Conservation (phyloP, 2,329 filamentous ascomycete genomes). For the Lasiodiplodia sp. region DNA sequence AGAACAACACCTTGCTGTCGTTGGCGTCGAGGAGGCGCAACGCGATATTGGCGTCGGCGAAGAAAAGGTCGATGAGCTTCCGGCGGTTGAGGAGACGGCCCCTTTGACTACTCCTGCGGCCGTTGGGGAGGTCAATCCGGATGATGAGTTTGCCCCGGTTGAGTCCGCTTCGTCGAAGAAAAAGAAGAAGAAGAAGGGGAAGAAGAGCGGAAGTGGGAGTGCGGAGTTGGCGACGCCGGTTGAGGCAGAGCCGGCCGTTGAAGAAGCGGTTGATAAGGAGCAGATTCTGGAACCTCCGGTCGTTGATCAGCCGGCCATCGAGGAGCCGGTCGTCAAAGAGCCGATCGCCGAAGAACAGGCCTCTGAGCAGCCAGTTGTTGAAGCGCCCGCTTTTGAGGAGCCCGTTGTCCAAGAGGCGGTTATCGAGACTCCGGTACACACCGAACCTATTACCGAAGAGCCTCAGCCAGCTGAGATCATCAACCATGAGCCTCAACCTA, state of each 20-base stretch:
- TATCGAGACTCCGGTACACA: not conserved
- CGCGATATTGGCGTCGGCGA: not conserved
- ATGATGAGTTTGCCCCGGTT: not conserved
- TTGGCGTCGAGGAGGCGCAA: not conserved
- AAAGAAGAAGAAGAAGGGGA: not conserved
- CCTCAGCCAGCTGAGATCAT: not conserved
- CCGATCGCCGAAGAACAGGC: not conserved
- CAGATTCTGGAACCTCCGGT: not conserved
- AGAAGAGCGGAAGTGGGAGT: not conserved
- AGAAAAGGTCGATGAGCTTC: not conserved
- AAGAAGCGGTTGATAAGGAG: not conserved
- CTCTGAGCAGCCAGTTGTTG: not conserved
- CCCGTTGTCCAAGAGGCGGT: not conserved
- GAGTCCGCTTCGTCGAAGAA: not conserved
- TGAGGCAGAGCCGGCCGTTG: not conserved
- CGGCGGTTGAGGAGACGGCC: not conserved
- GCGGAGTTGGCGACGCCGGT: not conserved
- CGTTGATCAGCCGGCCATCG: not conserved
- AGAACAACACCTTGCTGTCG: not conserved
- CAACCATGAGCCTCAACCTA: not conserved
- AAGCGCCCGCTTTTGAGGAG: not conserved
- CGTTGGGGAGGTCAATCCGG: not conserved
- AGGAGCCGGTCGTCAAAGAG: not conserved
- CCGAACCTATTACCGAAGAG: not conserved
- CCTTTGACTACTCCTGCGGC: not conserved